These are phyloP conservation scores for Nannochloropsis salina DNA, from an alignment of 108 stramenopile species.

Conservation along the genomic window DNA sequence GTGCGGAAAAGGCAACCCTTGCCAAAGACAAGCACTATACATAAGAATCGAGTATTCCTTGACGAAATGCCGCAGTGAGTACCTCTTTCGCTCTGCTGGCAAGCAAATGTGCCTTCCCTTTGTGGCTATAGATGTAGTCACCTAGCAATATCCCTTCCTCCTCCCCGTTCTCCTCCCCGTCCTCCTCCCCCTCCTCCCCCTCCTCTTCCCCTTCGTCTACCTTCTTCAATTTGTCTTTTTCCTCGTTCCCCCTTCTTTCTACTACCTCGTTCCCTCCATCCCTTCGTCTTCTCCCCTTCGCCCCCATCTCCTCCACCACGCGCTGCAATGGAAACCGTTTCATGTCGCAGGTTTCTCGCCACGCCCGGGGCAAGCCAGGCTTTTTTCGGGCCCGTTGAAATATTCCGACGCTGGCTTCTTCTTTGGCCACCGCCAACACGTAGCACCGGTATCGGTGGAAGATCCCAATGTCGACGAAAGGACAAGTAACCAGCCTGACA, in stretches of 20 bases:
- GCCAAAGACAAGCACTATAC: not conserved
- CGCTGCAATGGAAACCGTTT: not conserved
- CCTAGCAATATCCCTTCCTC: not conserved
- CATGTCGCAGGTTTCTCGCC: not conserved
- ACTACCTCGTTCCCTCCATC: not conserved
- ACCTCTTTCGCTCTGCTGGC: not conserved
- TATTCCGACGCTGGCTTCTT: not conserved
- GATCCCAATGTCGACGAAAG: not conserved
- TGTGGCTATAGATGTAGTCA: slow-evolving; percentile 4
- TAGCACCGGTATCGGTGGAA: not conserved
- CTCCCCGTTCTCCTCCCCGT: not conserved
- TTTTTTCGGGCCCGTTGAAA: not conserved
- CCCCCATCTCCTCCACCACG: not conserved
- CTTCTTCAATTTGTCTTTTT: not conserved
- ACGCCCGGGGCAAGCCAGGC: not conserved
- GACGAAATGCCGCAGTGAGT: not conserved
- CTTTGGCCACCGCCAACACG: not conserved
- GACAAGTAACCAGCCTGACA: not conserved
- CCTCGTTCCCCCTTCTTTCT: not conserved
- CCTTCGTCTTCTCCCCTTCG: not conserved
- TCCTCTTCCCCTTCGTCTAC: not conserved
- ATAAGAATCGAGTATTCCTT: not conserved
- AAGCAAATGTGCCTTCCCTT: not conserved
- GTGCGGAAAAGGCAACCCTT: no score
- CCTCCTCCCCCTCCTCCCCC: not conserved